Percentiles rank a stretch among this genome's conserved stretches.
Evolutionary conservation across 306 rosid species (phyloP).

Genomic region (Vicia villosa): DNA sequence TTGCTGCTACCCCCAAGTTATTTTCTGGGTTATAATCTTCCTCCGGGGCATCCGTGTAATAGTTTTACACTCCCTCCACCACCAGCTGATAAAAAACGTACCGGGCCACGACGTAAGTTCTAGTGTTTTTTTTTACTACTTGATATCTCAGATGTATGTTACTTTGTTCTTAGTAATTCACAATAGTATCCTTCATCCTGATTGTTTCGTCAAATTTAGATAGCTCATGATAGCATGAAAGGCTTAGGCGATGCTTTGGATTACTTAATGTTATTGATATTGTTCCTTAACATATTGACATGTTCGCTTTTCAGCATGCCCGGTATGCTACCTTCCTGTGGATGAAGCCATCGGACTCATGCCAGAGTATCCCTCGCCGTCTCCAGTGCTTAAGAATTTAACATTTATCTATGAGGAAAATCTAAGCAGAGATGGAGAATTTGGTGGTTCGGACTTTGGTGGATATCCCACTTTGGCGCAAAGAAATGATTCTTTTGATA

Average conservation of each 20-base stretch:
- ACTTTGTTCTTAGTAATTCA: conserved; percentile 7
- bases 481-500: conserved; percentile 67
- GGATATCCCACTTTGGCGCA: conserved; percentile 89
- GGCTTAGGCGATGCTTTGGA: background rate
- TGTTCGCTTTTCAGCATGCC: conserved; percentile 73
- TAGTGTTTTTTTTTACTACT: conserved; percentile 11
- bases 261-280: conserved; percentile 14
- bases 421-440: conserved; percentile 68
- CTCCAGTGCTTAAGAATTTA: conserved; percentile 73
- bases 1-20: conserved; percentile 53
- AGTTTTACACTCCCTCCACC: conserved; percentile 91
- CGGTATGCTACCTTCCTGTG: conserved; percentile 91
- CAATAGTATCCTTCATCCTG: background rate
- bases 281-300: conserved; percentile 39
- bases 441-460: conserved; percentile 97
- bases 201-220: conserved; percentile 19
- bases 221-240: conserved; percentile 15
- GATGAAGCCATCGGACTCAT: conserved; percentile 79
- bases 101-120: conserved; percentile 87
- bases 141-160: background rate
- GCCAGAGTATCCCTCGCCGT: conserved; percentile 79
- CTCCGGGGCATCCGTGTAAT: conserved; percentile 87
- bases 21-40: conserved; percentile 84
- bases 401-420: conserved; percentile 66
- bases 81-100: conserved; percentile 89